These are phyloP conservation scores for Hanseniaspora mollemarum DNA, from an alignment of 805 yeast species.

Conservation along the genomic window DNA sequence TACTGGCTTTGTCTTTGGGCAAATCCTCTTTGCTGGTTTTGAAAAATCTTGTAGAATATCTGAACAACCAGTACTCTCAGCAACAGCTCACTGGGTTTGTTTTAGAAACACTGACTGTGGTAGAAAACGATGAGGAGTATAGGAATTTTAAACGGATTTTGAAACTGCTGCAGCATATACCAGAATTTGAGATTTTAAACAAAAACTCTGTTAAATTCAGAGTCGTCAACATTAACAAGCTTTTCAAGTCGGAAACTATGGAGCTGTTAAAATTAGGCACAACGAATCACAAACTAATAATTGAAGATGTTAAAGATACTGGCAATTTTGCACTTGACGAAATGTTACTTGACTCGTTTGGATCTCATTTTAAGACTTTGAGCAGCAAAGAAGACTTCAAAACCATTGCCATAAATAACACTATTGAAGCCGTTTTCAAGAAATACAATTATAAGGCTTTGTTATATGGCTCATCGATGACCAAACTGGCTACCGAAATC, in stretches of 20 bases:
- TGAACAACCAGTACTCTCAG: slow-evolving; percentile 43
- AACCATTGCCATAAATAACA: slow-evolving; percentile 36
- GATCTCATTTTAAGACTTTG: slow-evolving; percentile 29
- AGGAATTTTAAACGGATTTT: slow-evolving; percentile 19
- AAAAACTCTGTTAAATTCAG: slow-evolving; percentile 33
- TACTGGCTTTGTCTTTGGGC: slow-evolving; percentile 59
- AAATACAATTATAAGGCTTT: slow-evolving; percentile 30
- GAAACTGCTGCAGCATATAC: slow-evolving; percentile 18
- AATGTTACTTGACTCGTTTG: slow-evolving; percentile 32
- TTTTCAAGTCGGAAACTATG: slow-evolving; percentile 29
- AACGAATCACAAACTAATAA: slow-evolving; percentile 18
- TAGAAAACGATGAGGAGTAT: slow-evolving; percentile 34
- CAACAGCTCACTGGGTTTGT: slow-evolving; percentile 47
- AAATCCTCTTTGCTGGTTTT: slow-evolving; percentile 53
- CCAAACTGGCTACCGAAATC: slow-evolving; percentile 69
- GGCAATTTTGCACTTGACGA: slow-evolving; percentile 25
- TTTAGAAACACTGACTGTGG: slow-evolving; percentile 36
- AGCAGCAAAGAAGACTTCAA: slow-evolving; percentile 58
- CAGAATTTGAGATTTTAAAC: slow-evolving; percentile 20
- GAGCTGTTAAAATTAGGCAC: slow-evolving; percentile 30
- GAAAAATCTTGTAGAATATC: slow-evolving; percentile 51
- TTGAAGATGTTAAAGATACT: background rate
- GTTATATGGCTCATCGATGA: slow-evolving; percentile 68
- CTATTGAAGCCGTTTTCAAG: slow-evolving; percentile 33
- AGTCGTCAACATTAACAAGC: slow-evolving; percentile 35